Percentiles rank a stretch among this genome's conserved stretches.
These are phyloP conservation scores for Pythium pectinolyticum DNA, from an alignment of 352 stramenopile genomes.

Conservation along the genomic window DNA sequence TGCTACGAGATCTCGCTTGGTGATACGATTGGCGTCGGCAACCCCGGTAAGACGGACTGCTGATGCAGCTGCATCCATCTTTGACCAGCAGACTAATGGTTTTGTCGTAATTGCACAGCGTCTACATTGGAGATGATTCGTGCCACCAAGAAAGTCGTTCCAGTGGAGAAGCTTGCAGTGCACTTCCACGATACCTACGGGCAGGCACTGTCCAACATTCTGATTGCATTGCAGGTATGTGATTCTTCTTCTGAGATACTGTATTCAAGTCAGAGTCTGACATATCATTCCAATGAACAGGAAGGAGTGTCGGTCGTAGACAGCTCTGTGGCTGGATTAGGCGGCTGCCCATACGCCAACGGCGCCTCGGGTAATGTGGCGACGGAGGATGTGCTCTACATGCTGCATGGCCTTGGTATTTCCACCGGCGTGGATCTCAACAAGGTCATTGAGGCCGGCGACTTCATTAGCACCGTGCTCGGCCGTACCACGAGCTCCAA, in stretches of 20 bases:
- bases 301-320: conserved; percentile 93
- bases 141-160: conserved; percentile 74
- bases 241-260: background rate
- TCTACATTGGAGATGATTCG: conserved; percentile 84
- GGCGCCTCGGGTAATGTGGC: conserved; percentile 96
- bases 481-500: conserved; percentile 85
- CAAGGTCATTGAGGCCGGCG: conserved; percentile 88
- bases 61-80: background rate
- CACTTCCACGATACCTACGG: conserved; percentile 99
- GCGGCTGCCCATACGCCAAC: conserved; percentile 95
- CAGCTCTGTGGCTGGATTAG: conserved; percentile 94
- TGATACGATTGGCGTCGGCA: conserved; percentile 94
- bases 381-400: conserved; percentile 98
- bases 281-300: conserved; percentile 38
- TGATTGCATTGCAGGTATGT: conserved; percentile 83
- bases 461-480: conserved; percentile 88
- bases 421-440: conserved; percentile 93
- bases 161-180: conserved; percentile 88
- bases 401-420: conserved; percentile 95
- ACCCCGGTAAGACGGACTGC: conserved; percentile 48
- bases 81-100: background rate
- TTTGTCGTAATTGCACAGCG: conserved; percentile 28
- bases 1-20: conserved; percentile 95
- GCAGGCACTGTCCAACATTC: conserved; percentile 95
- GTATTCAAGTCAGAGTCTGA: background rate